Evolutionary conservation across 441 rosid genomes (phyloP).

Genomic region (Erodium chrysanthum): DNA sequence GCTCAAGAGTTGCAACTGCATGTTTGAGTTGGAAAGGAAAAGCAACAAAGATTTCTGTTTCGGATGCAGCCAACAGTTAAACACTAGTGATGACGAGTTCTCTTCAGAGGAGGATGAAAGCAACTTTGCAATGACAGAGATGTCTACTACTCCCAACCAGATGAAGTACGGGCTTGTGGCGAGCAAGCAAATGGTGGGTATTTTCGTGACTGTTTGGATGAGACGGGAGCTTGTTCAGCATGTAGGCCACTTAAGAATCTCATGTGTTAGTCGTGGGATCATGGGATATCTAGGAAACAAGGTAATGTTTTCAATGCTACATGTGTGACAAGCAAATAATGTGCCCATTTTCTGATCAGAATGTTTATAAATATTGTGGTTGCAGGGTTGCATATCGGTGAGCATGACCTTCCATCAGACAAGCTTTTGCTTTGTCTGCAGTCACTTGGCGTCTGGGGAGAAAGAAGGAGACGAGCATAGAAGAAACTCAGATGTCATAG

Average conservation of each 20-base stretch:
- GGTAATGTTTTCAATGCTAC: constrained; percentile 25
- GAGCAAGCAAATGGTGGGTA: constrained; percentile 71
- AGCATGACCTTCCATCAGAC: constrained; percentile 53
- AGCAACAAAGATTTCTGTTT: constrained; percentile 50
- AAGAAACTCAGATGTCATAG: constrained; percentile 43
- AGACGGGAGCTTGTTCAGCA: constrained; percentile 51
- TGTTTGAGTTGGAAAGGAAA: constrained; percentile 38
- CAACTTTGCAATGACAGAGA: constrained; percentile 19
- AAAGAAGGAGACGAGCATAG: constrained; percentile 57
- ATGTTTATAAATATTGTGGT: constrained; percentile 8
- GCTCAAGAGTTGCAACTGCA: constrained; percentile 55
- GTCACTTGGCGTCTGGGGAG: constrained; percentile 61
- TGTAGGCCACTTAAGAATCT: constrained; percentile 46
- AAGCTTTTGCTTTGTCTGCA: constrained; percentile 48
- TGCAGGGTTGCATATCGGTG: constrained; percentile 66
- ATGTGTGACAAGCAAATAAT: too few relatives aligned
- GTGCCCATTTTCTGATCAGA: neutral
- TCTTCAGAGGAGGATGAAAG: constrained; percentile 51
- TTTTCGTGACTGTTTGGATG: constrained; percentile 63
- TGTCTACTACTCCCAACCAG: constrained; percentile 25
- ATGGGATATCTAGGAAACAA: constrained; percentile 61
- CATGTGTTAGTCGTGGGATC: constrained; percentile 48
- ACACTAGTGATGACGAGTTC: constrained; percentile 36
- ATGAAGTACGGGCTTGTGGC: constrained; percentile 52
- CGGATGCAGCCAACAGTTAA: constrained; percentile 39